Conservation (phyloP, 768 basidiomycete species). For the Clitopilus passeckerianus region DNA sequence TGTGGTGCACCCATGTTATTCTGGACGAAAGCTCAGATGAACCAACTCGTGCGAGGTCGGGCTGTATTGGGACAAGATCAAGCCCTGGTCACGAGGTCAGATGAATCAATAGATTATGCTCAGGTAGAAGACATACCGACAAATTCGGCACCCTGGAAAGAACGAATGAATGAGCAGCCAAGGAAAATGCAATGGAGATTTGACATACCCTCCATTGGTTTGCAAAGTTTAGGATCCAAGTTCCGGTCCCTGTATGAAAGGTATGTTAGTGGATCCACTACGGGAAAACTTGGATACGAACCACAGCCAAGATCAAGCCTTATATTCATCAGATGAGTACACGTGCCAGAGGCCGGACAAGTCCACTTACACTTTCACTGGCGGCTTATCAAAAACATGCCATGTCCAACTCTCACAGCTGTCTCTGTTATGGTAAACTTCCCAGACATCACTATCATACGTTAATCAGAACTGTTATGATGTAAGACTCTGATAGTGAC, state of each 20-base stretch:
- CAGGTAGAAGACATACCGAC: slow-evolving; percentile 40
- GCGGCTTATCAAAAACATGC: slow-evolving; percentile 58
- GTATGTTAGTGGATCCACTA: neutral
- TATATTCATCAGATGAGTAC: slow-evolving; percentile 6
- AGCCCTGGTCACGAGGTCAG: slow-evolving; percentile 16
- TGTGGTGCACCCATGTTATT: slow-evolving; percentile 69
- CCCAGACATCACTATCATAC: slow-evolving; percentile 64
- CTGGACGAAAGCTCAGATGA: slow-evolving; percentile 50
- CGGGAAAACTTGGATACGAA: slow-evolving; percentile 22
- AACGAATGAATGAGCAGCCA: neutral
- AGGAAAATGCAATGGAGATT: slow-evolving; percentile 8
- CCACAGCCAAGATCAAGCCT: slow-evolving; percentile 75
- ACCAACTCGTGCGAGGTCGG: slow-evolving; percentile 59
- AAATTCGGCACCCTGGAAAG: slow-evolving; percentile 48
- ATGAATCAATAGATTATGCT: slow-evolving; percentile 27
- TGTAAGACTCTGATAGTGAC: slow-evolving; percentile 21
- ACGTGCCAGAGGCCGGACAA: slow-evolving; percentile 12
- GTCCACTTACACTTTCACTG: slow-evolving; percentile 48
- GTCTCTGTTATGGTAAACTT: slow-evolving; percentile 49
- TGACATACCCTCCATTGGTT: slow-evolving; percentile 51
- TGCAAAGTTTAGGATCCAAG: slow-evolving; percentile 68
- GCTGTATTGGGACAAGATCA: slow-evolving; percentile 70
- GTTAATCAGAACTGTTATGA: neutral
- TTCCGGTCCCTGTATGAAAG: slow-evolving; percentile 50
- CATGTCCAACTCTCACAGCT: slow-evolving; percentile 56